These are phyloP conservation scores for Hypoxylon sp. DNA, from an alignment of 2,329 filamentous ascomycete genomes.

Conservation along the genomic window DNA sequence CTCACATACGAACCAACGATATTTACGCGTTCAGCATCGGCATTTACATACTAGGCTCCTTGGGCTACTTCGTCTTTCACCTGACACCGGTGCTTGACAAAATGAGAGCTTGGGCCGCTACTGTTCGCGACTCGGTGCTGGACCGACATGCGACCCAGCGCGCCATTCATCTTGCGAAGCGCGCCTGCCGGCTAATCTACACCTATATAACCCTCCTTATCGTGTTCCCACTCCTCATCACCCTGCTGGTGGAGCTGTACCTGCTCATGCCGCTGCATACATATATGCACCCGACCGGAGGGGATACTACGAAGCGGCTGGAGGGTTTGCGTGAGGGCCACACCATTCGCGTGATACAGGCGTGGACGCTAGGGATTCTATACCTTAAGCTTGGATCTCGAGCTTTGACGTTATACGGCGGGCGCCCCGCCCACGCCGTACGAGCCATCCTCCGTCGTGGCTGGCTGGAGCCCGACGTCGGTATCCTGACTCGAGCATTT, in stretches of 20 bases:
- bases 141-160: constrained; percentile 50
- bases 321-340: constrained; percentile 60
- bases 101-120: constrained; percentile 49
- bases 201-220: constrained; percentile 79
- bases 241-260: constrained; percentile 87
- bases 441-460: constrained; percentile 79
- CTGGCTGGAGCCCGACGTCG: constrained; percentile 81
- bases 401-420: constrained; percentile 74
- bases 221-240: constrained; percentile 84
- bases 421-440: constrained; percentile 79
- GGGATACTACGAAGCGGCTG: constrained; percentile 47
- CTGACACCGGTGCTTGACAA: constrained; percentile 54
- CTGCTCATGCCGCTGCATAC: constrained; percentile 88
- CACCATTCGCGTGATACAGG: constrained; percentile 87
- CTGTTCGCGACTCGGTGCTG: constrained; percentile 44
- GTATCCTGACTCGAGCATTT: constrained; percentile 85
- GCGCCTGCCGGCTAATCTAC: constrained; percentile 70
- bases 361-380: constrained; percentile 92
- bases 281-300: constrained; percentile 65
- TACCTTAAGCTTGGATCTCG: constrained; percentile 85
- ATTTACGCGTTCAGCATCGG: constrained; percentile 96
- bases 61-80: constrained; percentile 72
- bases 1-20: constrained; percentile 84
- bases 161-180: constrained; percentile 48
- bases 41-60: constrained; percentile 80